Evolutionary conservation across 257 asterid genomes (phyloP), one percentile per base, ranked within the genome.

Genomic region (Nyctanthes arbortristis): DNA sequence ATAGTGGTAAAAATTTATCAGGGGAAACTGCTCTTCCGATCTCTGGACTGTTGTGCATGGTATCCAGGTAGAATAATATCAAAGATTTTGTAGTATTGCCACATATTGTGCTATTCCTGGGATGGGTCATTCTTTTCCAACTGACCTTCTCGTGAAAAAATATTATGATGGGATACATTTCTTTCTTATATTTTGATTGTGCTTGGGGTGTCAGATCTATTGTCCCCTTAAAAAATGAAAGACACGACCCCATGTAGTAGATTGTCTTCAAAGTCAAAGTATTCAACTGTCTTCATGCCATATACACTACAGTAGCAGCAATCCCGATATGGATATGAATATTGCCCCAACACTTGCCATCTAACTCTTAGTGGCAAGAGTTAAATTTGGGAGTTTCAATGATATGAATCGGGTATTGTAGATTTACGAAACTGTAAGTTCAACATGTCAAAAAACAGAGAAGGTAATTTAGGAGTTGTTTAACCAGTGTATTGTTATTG

Each of bases 61-160:
- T 28, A 10, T 2, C 20, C 18, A 13, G 20, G 16, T 35, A 45
- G 49, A 55, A n/a, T 31, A 34, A 47, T 22, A 34, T 4, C 0
- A 16, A 73, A 67, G 52, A 30, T 35, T 22, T 13, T 36, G 36
- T 36, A 47, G 20, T 66, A 10, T 4, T 13, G 25, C 22, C 36
- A 40, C 4, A 59, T 60, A 22, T 49, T 67, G 31, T 59, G 28
- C n/a, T 22, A 61, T 70, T 67, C 40, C 55, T 35, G 24, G 18
- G 12, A 4, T 7, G 11, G 14, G 14, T 13, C 13, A 10, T 11
- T 39, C 18, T 39, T 13, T 39, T 39, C n/a, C 47, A 39, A 39
- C 14, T 39, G 14, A 12, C 11, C 1, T 39, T 39, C 18, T 39
- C n/a, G 47, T 39, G 9, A 2, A 39, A 10, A 12, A 39, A 39